These are phyloP conservation scores for Grigorovia yakushimaensis DNA, from an alignment of 805 yeast species.

Conservation along the genomic window DNA sequence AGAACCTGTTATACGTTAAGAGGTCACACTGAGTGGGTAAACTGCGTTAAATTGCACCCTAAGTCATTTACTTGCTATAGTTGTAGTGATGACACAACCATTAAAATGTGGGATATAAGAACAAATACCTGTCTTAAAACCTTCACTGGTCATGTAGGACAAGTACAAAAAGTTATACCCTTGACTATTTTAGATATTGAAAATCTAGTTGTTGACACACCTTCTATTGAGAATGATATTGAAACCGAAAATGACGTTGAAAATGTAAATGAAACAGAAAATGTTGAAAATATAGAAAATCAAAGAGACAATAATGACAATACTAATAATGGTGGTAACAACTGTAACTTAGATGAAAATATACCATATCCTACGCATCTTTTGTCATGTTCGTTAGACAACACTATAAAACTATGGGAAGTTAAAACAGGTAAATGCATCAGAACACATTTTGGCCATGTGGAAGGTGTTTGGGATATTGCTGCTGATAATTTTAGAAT, in stretches of 20 bases:
- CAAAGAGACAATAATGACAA: background rate
- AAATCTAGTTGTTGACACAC: constrained; percentile 36
- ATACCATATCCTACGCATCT: constrained; percentile 65
- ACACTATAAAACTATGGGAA: constrained; percentile 90
- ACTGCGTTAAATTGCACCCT: constrained; percentile 77
- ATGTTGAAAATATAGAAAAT: constrained; percentile 9
- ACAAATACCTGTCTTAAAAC: constrained; percentile 70
- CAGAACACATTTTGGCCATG: constrained; percentile 93
- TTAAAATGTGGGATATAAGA: constrained; percentile 87
- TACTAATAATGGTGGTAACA: background rate
- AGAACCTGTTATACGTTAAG: constrained; percentile 86
- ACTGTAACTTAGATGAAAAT: constrained; percentile 16
- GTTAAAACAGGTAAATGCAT: constrained; percentile 78
- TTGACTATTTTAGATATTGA: constrained; percentile 59
- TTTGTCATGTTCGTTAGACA: constrained; percentile 80
- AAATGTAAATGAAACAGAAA: constrained; percentile 9
- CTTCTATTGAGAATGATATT: background rate
- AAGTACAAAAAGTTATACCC: constrained; percentile 87
- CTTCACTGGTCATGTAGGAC: constrained; percentile 86
- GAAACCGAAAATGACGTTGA: background rate
- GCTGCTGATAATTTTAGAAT: constrained; percentile 93
- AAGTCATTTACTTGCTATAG: constrained; percentile 71
- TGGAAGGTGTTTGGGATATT: constrained; percentile 96
- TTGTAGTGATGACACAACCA: constrained; percentile 86
- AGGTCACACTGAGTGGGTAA: constrained; percentile 91